Conservation (phyloP, 306 rosid genomes). For the Dicorynia guianensis region DNA sequence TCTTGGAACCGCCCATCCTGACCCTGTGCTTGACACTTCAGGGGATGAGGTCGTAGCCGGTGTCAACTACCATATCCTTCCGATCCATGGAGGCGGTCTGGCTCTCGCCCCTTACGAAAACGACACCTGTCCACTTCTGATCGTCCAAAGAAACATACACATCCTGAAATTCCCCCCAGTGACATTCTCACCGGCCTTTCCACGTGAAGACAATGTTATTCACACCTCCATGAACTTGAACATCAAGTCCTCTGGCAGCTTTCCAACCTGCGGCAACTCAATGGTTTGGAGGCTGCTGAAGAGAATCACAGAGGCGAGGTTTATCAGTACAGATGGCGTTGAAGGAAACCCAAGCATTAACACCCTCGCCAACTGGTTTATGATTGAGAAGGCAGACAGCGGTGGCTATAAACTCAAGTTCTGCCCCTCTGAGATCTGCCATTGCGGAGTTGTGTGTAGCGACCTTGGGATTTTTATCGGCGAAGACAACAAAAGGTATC, state of each 20-base stretch:
- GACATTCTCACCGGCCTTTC: constrained; percentile 31
- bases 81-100: constrained; percentile 41
- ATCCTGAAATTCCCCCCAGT: constrained; percentile 36
- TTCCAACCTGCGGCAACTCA: constrained; percentile 28
- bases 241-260: constrained; percentile 39
- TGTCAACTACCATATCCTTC: constrained; percentile 36
- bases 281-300: constrained; percentile 47
- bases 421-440: constrained; percentile 53
- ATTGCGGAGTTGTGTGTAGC: constrained; percentile 50
- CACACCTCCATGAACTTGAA: constrained; percentile 44
- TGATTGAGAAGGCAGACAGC: constrained; percentile 41
- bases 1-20: neutral
- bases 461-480: constrained; percentile 31
- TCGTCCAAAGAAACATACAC: constrained; percentile 26
- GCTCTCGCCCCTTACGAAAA: constrained; percentile 31
- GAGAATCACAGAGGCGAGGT: constrained; percentile 32
- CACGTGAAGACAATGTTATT: neutral
- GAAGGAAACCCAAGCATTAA: constrained; percentile 42
- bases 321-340: constrained; percentile 40
- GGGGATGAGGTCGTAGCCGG: constrained; percentile 36
- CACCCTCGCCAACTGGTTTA: constrained; percentile 50
- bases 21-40: constrained; percentile 43
- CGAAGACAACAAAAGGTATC: constrained; percentile 3
- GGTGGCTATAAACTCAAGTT: constrained; percentile 54
- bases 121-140: constrained; percentile 44